Evolutionary conservation across 495 filamentous ascomycete genomes (phyloP).

Genomic region (Copromyces sp.): DNA sequence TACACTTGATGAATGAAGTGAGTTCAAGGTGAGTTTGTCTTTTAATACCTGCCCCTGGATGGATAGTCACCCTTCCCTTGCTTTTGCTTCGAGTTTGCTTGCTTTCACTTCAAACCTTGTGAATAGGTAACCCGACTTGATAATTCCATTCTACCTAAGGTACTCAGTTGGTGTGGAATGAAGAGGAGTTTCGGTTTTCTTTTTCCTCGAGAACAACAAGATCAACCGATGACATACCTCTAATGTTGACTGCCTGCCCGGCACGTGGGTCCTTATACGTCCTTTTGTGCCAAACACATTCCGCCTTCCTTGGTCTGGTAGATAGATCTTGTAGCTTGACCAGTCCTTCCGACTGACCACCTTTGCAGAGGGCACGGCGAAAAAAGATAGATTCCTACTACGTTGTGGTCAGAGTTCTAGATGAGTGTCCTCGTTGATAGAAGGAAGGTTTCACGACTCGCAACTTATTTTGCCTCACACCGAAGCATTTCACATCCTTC

Average conservation of each 20-base stretch:
- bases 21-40: not conserved
- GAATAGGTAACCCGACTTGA: not conserved
- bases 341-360: not conserved
- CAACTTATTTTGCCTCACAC: not conserved
- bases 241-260: not conserved
- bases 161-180: not conserved
- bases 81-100: not conserved
- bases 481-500: not conserved
- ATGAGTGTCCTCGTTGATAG: too few species aligned
- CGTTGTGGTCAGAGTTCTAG: too few species aligned
- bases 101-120: not conserved
- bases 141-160: not conserved
- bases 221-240: not conserved
- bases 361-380: too few species aligned
- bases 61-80: not conserved
- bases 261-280: not conserved
- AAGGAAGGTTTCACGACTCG: not conserved
- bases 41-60: not conserved
- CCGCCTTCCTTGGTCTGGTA: not conserved
- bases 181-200: not conserved
- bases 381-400: too few species aligned
- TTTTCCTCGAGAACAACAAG: not conserved
- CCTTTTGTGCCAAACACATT: not conserved
- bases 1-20: not conserved
- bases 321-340: not conserved